A percentile compares a stretch with the other conserved stretches of the same genome.
Conservation (phyloP, 139 green algal genomes). For the Coccomyxa sp. region DNA sequence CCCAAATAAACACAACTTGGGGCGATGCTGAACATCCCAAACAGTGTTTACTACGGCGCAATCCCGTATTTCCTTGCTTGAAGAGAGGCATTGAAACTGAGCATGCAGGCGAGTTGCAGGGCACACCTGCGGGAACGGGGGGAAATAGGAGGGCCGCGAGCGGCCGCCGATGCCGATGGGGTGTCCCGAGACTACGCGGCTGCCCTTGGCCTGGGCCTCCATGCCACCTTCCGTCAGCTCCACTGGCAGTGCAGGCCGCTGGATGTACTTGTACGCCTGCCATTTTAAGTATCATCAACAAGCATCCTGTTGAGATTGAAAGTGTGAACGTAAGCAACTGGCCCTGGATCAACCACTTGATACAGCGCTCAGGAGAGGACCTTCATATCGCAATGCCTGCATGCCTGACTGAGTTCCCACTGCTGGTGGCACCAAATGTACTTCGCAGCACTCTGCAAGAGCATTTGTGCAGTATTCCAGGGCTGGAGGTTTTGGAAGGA, state of each 20-base stretch:
- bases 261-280: slow-evolving; percentile 33
- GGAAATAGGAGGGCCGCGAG: slow-evolving; percentile 25
- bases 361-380: too few relatives aligned
- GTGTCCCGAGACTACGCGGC: background rate
- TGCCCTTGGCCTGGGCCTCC: background rate
- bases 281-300: background rate
- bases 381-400: too few relatives aligned
- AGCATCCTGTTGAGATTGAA: background rate
- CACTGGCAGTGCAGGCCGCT: slow-evolving; percentile 22
- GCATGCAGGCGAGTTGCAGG: too few relatives aligned
- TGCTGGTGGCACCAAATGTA: too few relatives aligned
- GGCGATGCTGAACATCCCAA: too few relatives aligned
- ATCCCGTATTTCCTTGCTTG: too few relatives aligned
- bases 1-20: too few relatives aligned
- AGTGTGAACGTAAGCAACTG: background rate
- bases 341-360: background rate
- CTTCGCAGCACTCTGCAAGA: too few relatives aligned
- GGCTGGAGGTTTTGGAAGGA: background rate
- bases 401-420: too few relatives aligned
- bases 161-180: slow-evolving; percentile 10
- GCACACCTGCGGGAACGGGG: slow-evolving; percentile 27
- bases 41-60: too few relatives aligned
- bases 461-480: too few relatives aligned
- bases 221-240: background rate
- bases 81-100: too few relatives aligned